A percentile compares a stretch with the other conserved stretches of the same genome.
phyloP scores from a whole-genome alignment of 371 early-diverging fungal species.

The Apophysomyces variabilis region DNA sequence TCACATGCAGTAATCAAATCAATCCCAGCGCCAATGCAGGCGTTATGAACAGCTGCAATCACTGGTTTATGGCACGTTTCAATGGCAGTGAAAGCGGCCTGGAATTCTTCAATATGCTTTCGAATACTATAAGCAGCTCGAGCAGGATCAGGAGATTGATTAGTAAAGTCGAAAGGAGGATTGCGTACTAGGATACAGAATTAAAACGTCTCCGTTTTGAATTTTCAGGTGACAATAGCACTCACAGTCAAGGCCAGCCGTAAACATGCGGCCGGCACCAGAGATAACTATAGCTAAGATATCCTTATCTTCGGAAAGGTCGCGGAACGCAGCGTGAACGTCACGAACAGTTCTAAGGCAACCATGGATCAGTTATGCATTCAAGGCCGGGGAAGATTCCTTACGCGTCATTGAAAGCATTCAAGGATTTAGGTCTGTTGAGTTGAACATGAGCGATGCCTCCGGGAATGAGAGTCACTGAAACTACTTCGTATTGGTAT shows the following conservation, averaged over 20 bases:
- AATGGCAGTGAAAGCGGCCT: slow-evolving; percentile 74
- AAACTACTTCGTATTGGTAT: slow-evolving; percentile 65
- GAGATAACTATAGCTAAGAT: slow-evolving; percentile 78
- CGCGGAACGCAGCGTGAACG: slow-evolving; percentile 50
- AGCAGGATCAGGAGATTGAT: slow-evolving; percentile 46
- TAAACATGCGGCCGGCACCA: slow-evolving; percentile 79
- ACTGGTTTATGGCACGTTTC: slow-evolving; percentile 89
- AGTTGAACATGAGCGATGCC: slow-evolving; percentile 84
- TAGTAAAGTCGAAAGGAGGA: not conserved
- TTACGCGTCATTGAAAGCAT: slow-evolving; percentile 74
- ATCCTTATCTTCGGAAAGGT: slow-evolving; percentile 60
- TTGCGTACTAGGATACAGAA: not conserved
- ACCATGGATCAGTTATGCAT: not conserved
- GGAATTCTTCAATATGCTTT: slow-evolving; percentile 56
- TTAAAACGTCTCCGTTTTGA: not conserved
- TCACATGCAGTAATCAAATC: slow-evolving; percentile 92
- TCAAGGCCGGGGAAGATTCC: not conserved
- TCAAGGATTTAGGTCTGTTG: slow-evolving; percentile 81
- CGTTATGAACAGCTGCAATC: slow-evolving; percentile 86
- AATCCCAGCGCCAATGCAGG: slow-evolving; percentile 91
- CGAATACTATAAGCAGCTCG: slow-evolving; percentile 55
- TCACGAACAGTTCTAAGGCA: slow-evolving; percentile 29
- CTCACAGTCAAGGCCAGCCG: slow-evolving; percentile 90
- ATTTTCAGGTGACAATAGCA: slow-evolving; percentile 9
- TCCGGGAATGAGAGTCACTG: slow-evolving; percentile 57